These are phyloP conservation scores for Phalaenopsis hybrid DNA, from an alignment of 116 monocot species.

Conservation along the genomic window DNA sequence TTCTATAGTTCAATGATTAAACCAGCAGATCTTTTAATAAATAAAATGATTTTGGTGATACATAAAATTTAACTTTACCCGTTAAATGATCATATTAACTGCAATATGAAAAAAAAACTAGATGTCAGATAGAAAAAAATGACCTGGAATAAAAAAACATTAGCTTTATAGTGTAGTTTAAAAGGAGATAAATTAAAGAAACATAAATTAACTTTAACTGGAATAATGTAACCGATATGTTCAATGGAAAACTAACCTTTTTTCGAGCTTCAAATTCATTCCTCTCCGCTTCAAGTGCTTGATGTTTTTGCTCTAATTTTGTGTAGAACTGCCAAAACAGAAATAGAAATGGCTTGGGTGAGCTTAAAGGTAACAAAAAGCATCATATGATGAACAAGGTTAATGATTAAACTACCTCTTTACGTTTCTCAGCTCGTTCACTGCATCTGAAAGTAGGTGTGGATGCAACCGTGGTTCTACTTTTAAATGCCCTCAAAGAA, in stretches of 20 bases:
- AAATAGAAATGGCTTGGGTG: conserved; percentile 4
- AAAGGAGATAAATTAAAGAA: not conserved
- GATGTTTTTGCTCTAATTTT: conserved; percentile 85
- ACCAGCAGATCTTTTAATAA: not conserved
- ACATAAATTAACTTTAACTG: not conserved
- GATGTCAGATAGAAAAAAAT: not conserved
- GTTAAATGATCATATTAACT: not conserved
- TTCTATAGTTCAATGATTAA: no score
- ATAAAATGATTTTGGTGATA: not conserved
- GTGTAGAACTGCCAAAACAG: conserved; percentile 58
- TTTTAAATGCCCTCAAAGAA: conserved; percentile 43
- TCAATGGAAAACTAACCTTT: conserved; percentile 26
- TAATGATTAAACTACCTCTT: conserved; percentile 41
- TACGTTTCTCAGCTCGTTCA: conserved; percentile 79
- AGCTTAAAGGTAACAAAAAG: not conserved
- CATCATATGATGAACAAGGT: not conserved
- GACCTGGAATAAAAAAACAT: not conserved
- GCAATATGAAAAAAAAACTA: not conserved
- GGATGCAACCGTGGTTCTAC: conserved; percentile 36
- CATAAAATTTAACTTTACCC: not conserved
- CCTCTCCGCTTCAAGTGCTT: conserved; percentile 78
- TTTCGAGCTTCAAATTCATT: conserved; percentile 39
- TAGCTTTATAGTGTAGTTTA: not conserved
- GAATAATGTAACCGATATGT: not conserved
- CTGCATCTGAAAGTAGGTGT: conserved; percentile 69